These are phyloP conservation scores for Hypsizygus marmoreus DNA, from an alignment of 768 basidiomycete species.

Conservation along the genomic window DNA sequence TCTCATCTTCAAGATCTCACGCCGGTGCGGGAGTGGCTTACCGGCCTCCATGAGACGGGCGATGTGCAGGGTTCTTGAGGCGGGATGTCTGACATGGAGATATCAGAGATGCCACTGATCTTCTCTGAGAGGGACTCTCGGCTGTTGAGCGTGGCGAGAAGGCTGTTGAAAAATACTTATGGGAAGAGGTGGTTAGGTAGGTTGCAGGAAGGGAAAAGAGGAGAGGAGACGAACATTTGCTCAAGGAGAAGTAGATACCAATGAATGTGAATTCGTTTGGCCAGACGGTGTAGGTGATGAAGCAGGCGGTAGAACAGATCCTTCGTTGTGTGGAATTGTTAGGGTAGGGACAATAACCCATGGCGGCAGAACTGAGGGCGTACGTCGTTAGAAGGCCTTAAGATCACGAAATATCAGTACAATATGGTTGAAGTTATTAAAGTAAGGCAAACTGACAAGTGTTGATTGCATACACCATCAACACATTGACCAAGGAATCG, in stretches of 20 bases:
- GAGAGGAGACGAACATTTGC: slow-evolving; percentile 35
- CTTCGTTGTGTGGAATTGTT: neutral
- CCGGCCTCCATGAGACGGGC: neutral
- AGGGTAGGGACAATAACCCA: neutral
- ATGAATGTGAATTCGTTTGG: slow-evolving; percentile 47
- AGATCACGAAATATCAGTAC: neutral
- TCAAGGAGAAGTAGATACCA: slow-evolving; percentile 45
- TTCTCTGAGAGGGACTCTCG: slow-evolving; percentile 23
- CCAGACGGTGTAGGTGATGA: slow-evolving; percentile 41
- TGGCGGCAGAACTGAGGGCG: neutral
- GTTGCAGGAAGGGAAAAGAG: neutral
- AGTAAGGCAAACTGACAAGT: slow-evolving; percentile 35
- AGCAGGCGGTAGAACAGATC: slow-evolving; percentile 31
- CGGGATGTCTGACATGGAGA: slow-evolving; percentile 11
- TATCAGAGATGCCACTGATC: slow-evolving; percentile 18
- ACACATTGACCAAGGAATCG: slow-evolving; percentile 42
- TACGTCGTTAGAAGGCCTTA: slow-evolving; percentile 36
- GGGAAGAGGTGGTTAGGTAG: neutral
- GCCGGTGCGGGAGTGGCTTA: slow-evolving; percentile 4
- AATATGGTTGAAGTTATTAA: neutral
- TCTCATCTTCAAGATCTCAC: neutral
- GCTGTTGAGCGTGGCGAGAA: slow-evolving; percentile 33
- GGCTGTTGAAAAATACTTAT: slow-evolving; percentile 34
- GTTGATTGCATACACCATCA: slow-evolving; percentile 53
- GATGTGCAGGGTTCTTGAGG: neutral